These are phyloP conservation scores for Pyrus hybrid DNA, from an alignment of 331 rosid species.

Conservation along the genomic window DNA sequence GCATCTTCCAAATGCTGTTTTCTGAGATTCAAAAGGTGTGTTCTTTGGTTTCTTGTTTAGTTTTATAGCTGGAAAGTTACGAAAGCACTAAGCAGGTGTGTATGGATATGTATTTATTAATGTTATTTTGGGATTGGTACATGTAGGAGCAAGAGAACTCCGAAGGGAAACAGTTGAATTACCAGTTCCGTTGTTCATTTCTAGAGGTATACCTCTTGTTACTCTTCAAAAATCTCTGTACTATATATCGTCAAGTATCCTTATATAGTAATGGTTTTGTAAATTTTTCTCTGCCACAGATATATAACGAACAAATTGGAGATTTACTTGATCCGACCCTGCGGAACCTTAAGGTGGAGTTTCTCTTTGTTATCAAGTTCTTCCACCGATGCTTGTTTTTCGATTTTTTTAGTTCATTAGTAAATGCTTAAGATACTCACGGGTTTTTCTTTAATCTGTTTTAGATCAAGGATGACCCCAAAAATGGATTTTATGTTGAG, in stretches of 20 bases:
- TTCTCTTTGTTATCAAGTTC: neutral
- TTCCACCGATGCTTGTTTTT: neutral
- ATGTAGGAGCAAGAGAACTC: slow-evolving; percentile 62
- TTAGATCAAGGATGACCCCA: slow-evolving; percentile 76
- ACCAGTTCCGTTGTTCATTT: slow-evolving; percentile 91
- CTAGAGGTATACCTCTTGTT: slow-evolving; percentile 52
- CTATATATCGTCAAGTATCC: neutral
- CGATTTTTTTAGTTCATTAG: neutral
- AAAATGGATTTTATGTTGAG: slow-evolving; percentile 58
- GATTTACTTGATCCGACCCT: slow-evolving; percentile 85
- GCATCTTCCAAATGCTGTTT: slow-evolving; percentile 77
- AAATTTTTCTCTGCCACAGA: slow-evolving; percentile 28
- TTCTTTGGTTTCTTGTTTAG: neutral
- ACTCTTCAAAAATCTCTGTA: neutral
- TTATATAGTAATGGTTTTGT: neutral
- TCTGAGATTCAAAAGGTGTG: slow-evolving; percentile 71
- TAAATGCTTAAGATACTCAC: neutral
- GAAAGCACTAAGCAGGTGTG: neutral
- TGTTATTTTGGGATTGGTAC: slow-evolving; percentile 18
- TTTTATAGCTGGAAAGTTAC: neutral
- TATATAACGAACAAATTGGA: slow-evolving; percentile 74
- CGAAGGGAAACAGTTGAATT: slow-evolving; percentile 70
- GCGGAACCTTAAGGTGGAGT: slow-evolving; percentile 72
- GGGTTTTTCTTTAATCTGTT: slow-evolving; percentile 12
- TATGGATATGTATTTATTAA: neutral